phyloP scores from a whole-genome alignment of 2,329 filamentous ascomycete species.

The Parastagonospora nodorum region DNA sequence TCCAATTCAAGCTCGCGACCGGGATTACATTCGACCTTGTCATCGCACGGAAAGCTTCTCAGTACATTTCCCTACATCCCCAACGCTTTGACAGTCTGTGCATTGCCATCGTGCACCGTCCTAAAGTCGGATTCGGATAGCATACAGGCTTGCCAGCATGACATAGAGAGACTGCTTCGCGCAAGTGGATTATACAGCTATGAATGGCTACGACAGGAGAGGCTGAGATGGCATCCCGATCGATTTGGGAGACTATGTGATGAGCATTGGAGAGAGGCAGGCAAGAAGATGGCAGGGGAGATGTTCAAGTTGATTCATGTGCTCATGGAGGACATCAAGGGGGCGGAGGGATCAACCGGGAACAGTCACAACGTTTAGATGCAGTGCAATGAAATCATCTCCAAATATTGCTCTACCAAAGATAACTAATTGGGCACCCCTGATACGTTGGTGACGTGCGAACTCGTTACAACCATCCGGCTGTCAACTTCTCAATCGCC shows the following conservation, averaged over 20 bases:
- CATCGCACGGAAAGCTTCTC: constrained; percentile 32
- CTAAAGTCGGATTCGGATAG: constrained; percentile 29
- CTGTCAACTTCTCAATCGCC: constrained; percentile 46
- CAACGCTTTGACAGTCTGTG: constrained; percentile 24
- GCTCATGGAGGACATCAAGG: constrained; percentile 32
- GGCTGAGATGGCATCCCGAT: constrained; percentile 45
- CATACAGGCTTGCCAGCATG: constrained; percentile 41
- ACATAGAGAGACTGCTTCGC: constrained; percentile 37
- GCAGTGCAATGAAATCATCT: background rate
- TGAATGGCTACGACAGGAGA: constrained; percentile 43
- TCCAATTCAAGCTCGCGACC: constrained; percentile 1
- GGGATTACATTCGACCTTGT: constrained; percentile 33
- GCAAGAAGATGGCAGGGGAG: constrained; percentile 39
- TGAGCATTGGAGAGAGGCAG: constrained; percentile 36
- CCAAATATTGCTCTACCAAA: too few species aligned
- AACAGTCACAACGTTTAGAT: background rate
- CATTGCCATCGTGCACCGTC: constrained; percentile 23
- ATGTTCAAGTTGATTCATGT: constrained; percentile 45
- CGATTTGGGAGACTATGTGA: constrained; percentile 42
- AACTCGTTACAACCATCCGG: constrained; percentile 39
- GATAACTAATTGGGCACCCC: too few species aligned
- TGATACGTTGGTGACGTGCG: background rate
- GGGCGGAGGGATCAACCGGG: background rate
- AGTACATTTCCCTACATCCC: constrained; percentile 39
- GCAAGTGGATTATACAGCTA: constrained; percentile 42